Percentiles rank a stretch among this genome's conserved stretches.
Evolutionary conservation across 768 basidiomycete species (phyloP).

Genomic region (Lyophyllum semitale): DNA sequence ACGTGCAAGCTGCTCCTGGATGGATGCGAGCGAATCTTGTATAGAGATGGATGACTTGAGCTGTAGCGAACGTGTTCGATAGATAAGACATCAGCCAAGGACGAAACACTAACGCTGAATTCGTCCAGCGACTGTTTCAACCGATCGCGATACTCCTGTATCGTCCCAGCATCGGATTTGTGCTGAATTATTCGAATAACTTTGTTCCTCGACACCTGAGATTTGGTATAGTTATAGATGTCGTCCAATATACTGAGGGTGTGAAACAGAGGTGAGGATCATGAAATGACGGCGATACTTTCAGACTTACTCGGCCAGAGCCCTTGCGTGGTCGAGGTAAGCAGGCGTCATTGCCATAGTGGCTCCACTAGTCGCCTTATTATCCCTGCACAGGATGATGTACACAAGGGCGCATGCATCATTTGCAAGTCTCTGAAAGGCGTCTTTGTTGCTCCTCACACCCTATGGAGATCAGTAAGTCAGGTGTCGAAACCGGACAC

Average conservation of each 20-base stretch:
- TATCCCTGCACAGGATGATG: neutral
- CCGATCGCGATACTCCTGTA: slow-evolving; percentile 10
- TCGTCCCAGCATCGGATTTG: slow-evolving; percentile 3
- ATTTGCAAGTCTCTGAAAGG: slow-evolving; percentile 7
- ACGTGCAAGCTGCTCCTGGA: neutral
- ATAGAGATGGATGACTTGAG: slow-evolving; percentile 8
- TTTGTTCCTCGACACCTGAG: neutral
- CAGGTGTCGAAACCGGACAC: neutral
- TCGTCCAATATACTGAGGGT: neutral
- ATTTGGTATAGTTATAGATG: neutral
- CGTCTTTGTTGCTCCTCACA: slow-evolving; percentile 11
- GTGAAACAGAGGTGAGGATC: neutral
- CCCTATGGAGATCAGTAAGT: neutral
- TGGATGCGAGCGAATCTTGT: neutral
- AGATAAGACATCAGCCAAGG: too few relatives aligned
- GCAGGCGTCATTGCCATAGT: neutral
- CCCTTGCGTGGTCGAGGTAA: slow-evolving; percentile 1
- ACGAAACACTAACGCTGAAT: neutral
- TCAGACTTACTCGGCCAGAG: neutral
- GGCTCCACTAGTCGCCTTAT: neutral
- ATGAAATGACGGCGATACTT: too few relatives aligned
- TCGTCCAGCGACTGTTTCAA: slow-evolving; percentile 8
- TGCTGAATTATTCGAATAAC: neutral
- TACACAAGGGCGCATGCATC: slow-evolving; percentile 15
- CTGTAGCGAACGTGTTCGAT: too few relatives aligned